Evolutionary conservation across 139 green algal genomes (phyloP).

Genomic region (Choricystis sp.): DNA sequence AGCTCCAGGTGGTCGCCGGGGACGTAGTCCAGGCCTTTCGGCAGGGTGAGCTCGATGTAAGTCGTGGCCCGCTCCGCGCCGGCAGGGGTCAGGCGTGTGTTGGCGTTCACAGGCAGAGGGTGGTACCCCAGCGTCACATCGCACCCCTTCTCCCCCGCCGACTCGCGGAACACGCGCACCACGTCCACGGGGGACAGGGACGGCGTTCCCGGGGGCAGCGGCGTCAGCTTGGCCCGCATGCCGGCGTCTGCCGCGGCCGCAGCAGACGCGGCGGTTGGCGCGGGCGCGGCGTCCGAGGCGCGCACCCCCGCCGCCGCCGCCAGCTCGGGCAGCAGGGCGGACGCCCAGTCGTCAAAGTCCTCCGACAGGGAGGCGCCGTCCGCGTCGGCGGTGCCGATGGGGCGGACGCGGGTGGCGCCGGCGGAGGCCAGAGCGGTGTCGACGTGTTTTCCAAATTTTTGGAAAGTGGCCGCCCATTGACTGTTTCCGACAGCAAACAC

Average conservation of each 20-base stretch:
- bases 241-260: background rate
- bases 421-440: background rate
- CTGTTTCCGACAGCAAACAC: conserved; percentile 16
- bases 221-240: background rate
- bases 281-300: background rate
- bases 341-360: conserved; percentile 8
- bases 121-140: background rate
- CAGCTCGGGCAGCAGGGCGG: conserved; percentile 1
- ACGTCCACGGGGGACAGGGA: background rate
- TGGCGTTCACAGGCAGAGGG: background rate
- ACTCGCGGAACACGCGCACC: background rate
- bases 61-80: conserved; percentile 5
- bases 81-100: conserved; percentile 1
- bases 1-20: conserved; percentile 16
- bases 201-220: background rate
- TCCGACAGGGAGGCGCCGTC: conserved; percentile 5
- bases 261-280: background rate
- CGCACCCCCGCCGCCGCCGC: background rate
- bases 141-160: no score
- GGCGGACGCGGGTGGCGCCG: background rate
- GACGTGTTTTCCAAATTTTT: background rate
- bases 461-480: conserved; percentile 13
- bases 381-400: background rate
- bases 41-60: conserved; percentile 10
- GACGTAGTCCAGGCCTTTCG: conserved; percentile 2